Evolutionary conservation across 2,329 filamentous ascomycete genomes (phyloP), one percentile per base, ranked within the genome.

Genomic region (Colletotrichum sp.): DNA sequence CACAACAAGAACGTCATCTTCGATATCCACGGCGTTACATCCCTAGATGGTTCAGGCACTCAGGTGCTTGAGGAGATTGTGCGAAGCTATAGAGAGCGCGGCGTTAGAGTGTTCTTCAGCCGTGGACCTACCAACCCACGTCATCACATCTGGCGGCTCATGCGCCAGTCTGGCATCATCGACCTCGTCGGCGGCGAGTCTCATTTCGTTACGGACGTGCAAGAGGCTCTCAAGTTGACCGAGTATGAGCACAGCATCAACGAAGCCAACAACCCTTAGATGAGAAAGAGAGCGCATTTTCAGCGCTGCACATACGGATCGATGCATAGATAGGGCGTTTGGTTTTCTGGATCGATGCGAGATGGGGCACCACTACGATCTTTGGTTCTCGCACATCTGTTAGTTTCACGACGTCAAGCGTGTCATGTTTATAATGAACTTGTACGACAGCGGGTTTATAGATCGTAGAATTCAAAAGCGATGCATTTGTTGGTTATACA

Each of bases 11-110:
- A 98, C 82, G 90, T 99, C 84, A 96, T 99, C 77, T 99, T 99
- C 81, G 97, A 99, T 83, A 96, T 99, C 9, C 96, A 99, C 80
- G 97, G 97, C n/a, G 97, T 99, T 5, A 98, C 96, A 0, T 94
- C 94, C 32, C 93, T 99, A 80, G 97, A 99, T 82, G 97, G 96
- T 8, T 98, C 96, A 0, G 97, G 96, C 2, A 94, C 95, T 0
- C 97, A 99, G 85, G 96, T 99, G 1, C 88, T 99, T 4, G 91
- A 92, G 63, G 97, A 99, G 85, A 99, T 99, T 79, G 95, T 99
- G 18, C 88, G 92, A 64, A 90, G 88, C 34, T 99, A 99, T 83
- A 88, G 93, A n/a, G 90, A 94, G 39, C 89, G 93, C 6, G 94
- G 94, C 1, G 95, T 96, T 2, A 87, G 92, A 3, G 94, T 97